phyloP scores from a whole-genome alignment of 345 rosid genomes.

The Microthlaspi erraticum region DNA sequence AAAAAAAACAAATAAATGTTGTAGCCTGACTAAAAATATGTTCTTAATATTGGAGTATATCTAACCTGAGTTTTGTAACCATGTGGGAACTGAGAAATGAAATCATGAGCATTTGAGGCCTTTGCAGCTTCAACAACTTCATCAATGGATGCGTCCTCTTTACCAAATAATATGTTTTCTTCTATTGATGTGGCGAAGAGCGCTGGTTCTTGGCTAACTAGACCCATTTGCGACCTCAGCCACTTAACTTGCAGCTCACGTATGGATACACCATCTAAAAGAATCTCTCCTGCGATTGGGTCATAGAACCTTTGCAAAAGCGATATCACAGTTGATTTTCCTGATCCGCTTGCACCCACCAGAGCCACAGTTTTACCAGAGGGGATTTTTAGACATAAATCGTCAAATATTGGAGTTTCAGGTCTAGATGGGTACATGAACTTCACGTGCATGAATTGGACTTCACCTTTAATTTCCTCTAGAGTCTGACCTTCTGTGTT shows the following conservation, averaged over 20 bases:
- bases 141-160: conserved; percentile 76
- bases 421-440: conserved; percentile 87
- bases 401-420: conserved; percentile 67
- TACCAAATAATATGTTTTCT: conserved; percentile 84
- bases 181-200: conserved; percentile 81
- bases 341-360: conserved; percentile 89
- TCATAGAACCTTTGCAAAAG: conserved; percentile 86
- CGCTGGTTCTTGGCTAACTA: conserved; percentile 90
- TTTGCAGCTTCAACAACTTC: conserved; percentile 86
- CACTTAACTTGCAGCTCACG: conserved; percentile 71
- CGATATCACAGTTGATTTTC: conserved; percentile 84
- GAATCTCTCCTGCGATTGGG: conserved; percentile 74
- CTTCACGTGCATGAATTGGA: conserved; percentile 78
- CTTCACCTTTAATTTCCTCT: conserved; percentile 72
- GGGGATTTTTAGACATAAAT: conserved; percentile 72
- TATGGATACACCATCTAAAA: conserved; percentile 83
- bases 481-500: conserved; percentile 68
- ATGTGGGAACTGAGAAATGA: conserved; percentile 77
- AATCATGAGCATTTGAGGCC: conserved; percentile 78
- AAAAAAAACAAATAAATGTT: background rate
- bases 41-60: background rate
- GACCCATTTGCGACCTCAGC: conserved; percentile 81
- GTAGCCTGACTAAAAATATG: background rate
- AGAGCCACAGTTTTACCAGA: conserved; percentile 90
- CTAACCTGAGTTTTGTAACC: conserved; percentile 71